phyloP scores from a whole-genome alignment of 2,329 filamentous ascomycete species.

The Elsinoe necatrix region DNA sequence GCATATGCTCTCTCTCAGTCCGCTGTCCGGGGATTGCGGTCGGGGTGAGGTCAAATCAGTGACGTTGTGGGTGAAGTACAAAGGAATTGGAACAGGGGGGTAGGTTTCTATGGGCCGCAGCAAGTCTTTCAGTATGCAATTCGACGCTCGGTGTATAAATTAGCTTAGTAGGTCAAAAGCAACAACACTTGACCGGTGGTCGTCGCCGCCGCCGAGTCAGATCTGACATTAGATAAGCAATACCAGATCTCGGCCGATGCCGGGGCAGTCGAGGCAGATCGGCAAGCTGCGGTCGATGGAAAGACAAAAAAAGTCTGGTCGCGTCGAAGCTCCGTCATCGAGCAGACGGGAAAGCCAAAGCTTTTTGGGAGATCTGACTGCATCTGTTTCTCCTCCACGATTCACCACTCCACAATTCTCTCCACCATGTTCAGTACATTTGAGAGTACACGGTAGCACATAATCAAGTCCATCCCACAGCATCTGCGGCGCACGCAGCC shows the following conservation, averaged over 20 bases:
- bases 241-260: constrained; percentile 13
- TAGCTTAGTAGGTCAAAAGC: background rate
- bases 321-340: constrained; percentile 15
- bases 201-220: background rate
- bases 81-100: background rate
- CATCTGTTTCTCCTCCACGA: constrained; percentile 10
- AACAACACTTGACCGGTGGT: background rate
- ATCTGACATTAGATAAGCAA: constrained; percentile 1
- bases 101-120: background rate
- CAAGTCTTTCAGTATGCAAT: too few relatives aligned
- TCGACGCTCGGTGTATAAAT: too few relatives aligned
- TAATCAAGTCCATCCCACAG: background rate
- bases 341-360: constrained; percentile 1
- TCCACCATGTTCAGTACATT: background rate
- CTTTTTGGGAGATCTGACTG: background rate
- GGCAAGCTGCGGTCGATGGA: constrained; percentile 1
- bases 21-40: too few relatives aligned
- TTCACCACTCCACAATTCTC: background rate
- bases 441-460: background rate
- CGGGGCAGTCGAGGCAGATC: background rate
- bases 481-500: constrained; percentile 1
- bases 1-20: too few relatives aligned
- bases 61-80: background rate
- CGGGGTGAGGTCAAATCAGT: background rate
- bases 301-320: constrained; percentile 10